These are phyloP conservation scores for Penicillium sp. DNA, from an alignment of 2,329 filamentous ascomycete genomes.

Conservation along the genomic window DNA sequence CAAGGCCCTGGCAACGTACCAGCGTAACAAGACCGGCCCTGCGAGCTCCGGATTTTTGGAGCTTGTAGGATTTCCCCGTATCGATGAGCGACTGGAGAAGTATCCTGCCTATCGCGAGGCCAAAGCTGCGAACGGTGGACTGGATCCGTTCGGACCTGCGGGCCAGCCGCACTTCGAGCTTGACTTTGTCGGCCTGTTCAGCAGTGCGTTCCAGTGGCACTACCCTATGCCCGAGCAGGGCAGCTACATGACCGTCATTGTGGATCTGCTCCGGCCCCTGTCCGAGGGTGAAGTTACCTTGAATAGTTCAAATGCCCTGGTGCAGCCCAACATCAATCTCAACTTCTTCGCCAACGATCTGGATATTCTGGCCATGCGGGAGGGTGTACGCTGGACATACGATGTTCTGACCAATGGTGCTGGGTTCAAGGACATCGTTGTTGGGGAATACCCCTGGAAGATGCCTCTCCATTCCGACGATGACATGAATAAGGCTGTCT, in stretches of 20 bases:
- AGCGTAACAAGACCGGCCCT: slow-evolving; percentile 44
- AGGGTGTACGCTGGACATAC: slow-evolving; percentile 56
- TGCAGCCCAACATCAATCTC: slow-evolving; percentile 46
- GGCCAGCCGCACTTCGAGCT: slow-evolving; percentile 64
- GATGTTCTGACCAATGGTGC: slow-evolving; percentile 60
- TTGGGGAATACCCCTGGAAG: slow-evolving; percentile 57
- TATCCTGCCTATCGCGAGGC: slow-evolving; percentile 49
- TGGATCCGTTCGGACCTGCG: slow-evolving; percentile 57
- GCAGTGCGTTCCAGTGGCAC: slow-evolving; percentile 53
- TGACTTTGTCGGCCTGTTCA: slow-evolving; percentile 63
- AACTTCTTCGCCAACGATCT: slow-evolving; percentile 51
- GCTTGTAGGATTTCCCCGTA: slow-evolving; percentile 60
- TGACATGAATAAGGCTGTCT: slow-evolving; percentile 56
- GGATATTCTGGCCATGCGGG: slow-evolving; percentile 59
- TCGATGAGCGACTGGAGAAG: slow-evolving; percentile 54
- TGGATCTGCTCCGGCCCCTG: slow-evolving; percentile 51
- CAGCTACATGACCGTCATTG: slow-evolving; percentile 59
- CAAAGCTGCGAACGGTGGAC: slow-evolving; percentile 42
- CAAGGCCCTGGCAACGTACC: slow-evolving; percentile 36
- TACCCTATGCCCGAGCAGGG: slow-evolving; percentile 46
- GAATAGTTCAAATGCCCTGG: slow-evolving; percentile 38
- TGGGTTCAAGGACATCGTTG: slow-evolving; percentile 50
- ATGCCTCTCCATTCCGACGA: slow-evolving; percentile 59
- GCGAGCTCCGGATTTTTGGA: slow-evolving; percentile 47
- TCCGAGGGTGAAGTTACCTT: slow-evolving; percentile 45